Evolutionary conservation across 805 yeast genomes (phyloP).

Genomic region (Cyberlindnera galapagoensis): DNA sequence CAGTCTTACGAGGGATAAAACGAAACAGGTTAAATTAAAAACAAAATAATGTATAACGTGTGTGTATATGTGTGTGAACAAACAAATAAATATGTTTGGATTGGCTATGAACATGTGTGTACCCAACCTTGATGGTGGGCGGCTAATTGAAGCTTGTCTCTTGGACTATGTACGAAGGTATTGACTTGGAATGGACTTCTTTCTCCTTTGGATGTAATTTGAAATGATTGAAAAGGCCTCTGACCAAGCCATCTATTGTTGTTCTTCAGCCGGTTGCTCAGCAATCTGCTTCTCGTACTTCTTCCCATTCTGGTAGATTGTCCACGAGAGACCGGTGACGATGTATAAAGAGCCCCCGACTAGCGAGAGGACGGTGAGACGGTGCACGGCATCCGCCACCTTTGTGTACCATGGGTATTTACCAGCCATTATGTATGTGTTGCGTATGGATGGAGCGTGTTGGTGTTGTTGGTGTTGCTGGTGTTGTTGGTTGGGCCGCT

Average conservation of each 20-base stretch:
- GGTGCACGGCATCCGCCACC: slow-evolving; percentile 65
- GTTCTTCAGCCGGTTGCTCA: slow-evolving; percentile 10
- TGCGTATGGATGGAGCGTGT: background rate
- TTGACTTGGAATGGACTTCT: too few species aligned
- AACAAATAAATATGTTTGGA: background rate
- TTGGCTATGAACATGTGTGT: background rate
- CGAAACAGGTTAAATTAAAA: too few species aligned
- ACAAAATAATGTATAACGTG: too few species aligned
- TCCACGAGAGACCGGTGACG: slow-evolving; percentile 45
- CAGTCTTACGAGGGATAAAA: too few species aligned
- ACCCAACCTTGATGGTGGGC: background rate
- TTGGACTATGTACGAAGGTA: too few species aligned
- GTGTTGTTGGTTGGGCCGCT: background rate
- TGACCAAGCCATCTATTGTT: too few species aligned
- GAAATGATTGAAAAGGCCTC: too few species aligned
- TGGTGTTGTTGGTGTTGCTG: background rate
- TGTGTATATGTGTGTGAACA: too few species aligned
- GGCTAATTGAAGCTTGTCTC: background rate
- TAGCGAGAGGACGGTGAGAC: slow-evolving; percentile 61
- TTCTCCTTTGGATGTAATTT: too few species aligned
- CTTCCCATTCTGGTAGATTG: slow-evolving; percentile 46
- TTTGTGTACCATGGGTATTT: slow-evolving; percentile 71
- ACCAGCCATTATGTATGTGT: slow-evolving; percentile 32
- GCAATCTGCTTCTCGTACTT: slow-evolving; percentile 36
- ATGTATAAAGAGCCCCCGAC: slow-evolving; percentile 52